Conservation (phyloP, 1,139 yeast species). For the Pneumocystis wakefieldiae region DNA sequence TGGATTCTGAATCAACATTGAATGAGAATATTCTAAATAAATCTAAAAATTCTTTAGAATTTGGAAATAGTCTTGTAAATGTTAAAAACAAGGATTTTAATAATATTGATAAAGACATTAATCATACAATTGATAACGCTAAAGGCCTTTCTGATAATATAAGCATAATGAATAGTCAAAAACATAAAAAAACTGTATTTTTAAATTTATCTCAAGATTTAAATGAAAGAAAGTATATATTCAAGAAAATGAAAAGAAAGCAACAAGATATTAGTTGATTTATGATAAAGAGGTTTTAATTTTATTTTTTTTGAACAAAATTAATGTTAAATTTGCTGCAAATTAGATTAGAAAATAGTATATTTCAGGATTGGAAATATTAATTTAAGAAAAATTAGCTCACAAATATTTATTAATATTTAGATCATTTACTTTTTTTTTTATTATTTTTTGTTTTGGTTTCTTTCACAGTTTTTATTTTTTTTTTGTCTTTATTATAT, state of each 20-base stretch:
- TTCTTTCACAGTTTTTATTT: background rate
- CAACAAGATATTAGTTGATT: background rate
- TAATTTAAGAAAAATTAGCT: background rate
- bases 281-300: background rate
- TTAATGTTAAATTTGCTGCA: background rate
- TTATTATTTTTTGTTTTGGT: background rate
- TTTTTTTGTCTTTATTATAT: background rate
- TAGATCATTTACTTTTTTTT: background rate
- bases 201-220: background rate
- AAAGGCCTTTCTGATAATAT: background rate
- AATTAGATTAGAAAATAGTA: too few relatives aligned
- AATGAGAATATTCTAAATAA: background rate
- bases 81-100: background rate
- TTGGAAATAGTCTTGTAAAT: background rate
- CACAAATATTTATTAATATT: background rate
- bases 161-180: background rate
- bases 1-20: background rate
- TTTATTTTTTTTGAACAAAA: background rate
- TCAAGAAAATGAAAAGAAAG: background rate
- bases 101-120: background rate
- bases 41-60: background rate
- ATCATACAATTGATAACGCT: background rate
- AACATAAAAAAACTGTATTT: background rate
- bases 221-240: background rate
- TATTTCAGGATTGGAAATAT: background rate